Base-by-base conservation (phyloP, 768 basidiomycete genomes). In the Sporobolomyces roseus region DNA sequence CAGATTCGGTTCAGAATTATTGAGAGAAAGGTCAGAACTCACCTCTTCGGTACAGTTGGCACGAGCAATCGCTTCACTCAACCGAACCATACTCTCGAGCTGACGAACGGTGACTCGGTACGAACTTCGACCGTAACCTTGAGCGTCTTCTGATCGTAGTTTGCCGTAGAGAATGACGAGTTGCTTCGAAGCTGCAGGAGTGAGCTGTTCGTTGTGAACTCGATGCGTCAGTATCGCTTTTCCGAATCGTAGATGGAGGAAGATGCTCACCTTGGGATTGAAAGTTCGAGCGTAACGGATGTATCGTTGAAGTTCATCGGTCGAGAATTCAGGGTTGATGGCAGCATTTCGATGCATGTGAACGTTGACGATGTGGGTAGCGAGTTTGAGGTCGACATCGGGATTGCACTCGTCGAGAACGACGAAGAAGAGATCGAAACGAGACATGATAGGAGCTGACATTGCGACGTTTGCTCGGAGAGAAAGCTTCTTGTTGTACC, bases 381-480 rank as follows among this genome's bases (percentile, higher is more conserved):
- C 96, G 71, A 99, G 89, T 77, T 92, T 91, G 76, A 91, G 79
- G 76, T 99, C 96, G 68, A 87, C 89, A 78, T 85, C 88, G 77
- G 91, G 89, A 77, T 97, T 87, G 79, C 93, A 97, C 76, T 99
- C 93, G 75, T 99, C 96, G 59, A 99, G 83, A 16, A 99, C 92
- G 62, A 99, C 91, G 77, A 98, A 99, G 83, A 98, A 98, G 73
- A 99, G 77, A 79, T 99, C 96, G 91, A 99, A 81, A 68, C 96
- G 87, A 80, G 91, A 93, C 94, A 99, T 98, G 80, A 99, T 98
- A 1, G 96, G 96, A 0, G 93, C 89, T 60, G 88, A 92, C 96
- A 99, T 97, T 67, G 90, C 90, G 38, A 99, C 86, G 78, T 99
- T 99, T 5, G 89, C 89, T 27, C 92, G 82, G 19, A 99, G 82